Base-by-base conservation (phyloP, 2,329 filamentous ascomycete species). In the Trichoderma guizhouense region DNA sequence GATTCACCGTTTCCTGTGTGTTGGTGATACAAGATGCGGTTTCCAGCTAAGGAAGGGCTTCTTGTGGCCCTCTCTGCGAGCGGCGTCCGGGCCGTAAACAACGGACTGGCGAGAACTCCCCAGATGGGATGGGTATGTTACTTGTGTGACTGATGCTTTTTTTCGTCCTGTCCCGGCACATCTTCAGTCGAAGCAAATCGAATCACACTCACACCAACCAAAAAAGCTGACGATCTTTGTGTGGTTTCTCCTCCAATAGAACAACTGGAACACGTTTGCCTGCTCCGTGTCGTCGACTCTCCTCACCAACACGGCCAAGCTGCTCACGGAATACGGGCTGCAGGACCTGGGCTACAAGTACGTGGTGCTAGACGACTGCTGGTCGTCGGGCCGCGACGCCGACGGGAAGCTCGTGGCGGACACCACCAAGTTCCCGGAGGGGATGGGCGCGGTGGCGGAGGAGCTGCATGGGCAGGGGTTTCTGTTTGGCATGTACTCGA, bases 401-500 rank as follows among this genome's bases (percentile, higher is more conserved):
- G 21, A 77, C 71, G 69, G 77, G 34, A 76, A 76, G 36, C 73
- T 82, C 28, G 76, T 79, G 55, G 73, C 76, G 28, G 79, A 82
- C 72, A 74, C 76, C 1, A 72, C 69, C 12, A 82, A 82, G 74
- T 83, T 82, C 57, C 82, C 82, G 12, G 76, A 75, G 21, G 81
- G 82, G 34, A 79, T 83, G 69, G 79, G 78, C 55, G 73, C 77
- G 51, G 74, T 83, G 3, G 78, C 81, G 7, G 79, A 82, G 58
- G 74, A 79, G 47, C 72, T 82, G 21, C 81, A 83, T 66, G 74
- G 73, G 6, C 74, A 79, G 69, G 80, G 81, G 7, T 78, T 83
- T 63, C 80, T 81, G 72, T 78, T 82, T 21, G 82, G 82, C 15
- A 81, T 83, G 73, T 83, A 83, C 74, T 79, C 78, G 15, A 79